Percentiles rank a stretch among this genome's conserved stretches.
Evolutionary conservation across 352 stramenopile genomes (phyloP).

Genomic region (Pythium chondricola): DNA sequence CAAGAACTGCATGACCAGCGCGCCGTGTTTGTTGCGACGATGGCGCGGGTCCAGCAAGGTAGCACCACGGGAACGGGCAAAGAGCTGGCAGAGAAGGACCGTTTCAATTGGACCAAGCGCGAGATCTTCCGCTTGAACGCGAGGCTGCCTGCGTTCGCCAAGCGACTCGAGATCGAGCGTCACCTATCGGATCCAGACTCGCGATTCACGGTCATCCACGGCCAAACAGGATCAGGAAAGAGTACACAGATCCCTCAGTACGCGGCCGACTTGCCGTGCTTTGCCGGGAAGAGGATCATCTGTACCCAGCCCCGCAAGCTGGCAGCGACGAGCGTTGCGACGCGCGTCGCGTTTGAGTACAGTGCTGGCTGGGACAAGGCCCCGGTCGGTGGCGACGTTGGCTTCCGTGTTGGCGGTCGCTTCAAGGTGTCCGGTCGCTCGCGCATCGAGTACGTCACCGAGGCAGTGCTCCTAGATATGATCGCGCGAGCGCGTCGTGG

Average conservation of each 20-base stretch:
- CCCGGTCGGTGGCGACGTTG: conserved; percentile 10
- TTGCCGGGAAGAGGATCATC: conserved; percentile 19
- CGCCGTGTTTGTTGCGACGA: conserved; percentile 11
- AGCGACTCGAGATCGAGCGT: conserved; percentile 19
- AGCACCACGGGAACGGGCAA: too few species aligned
- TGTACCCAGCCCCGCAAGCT: conserved; percentile 22
- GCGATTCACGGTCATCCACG: conserved; percentile 20
- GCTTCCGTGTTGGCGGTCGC: conserved; percentile 14
- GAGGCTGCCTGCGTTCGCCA: conserved; percentile 15
- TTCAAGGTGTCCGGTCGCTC: conserved; percentile 6
- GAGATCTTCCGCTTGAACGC: conserved; percentile 15
- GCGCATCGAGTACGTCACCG: conserved; percentile 20
- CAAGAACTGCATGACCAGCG: conserved; percentile 15
- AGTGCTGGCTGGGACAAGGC: conserved; percentile 14
- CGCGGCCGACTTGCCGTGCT: conserved; percentile 12
- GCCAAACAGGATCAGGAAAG: conserved; percentile 21
- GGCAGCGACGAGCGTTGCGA: conserved; percentile 18
- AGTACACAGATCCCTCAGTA: conserved; percentile 26
- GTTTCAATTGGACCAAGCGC: conserved; percentile 7
- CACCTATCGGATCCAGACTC: neutral
- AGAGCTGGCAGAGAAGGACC: neutral
- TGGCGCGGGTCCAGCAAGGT: neutral
- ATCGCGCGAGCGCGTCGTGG: conserved; percentile 9
- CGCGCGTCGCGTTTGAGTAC: conserved; percentile 18
- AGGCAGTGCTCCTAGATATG: conserved; percentile 22